Base-by-base conservation (phyloP, 129 eudicot genomes). In the Artemisia tridentata region DNA sequence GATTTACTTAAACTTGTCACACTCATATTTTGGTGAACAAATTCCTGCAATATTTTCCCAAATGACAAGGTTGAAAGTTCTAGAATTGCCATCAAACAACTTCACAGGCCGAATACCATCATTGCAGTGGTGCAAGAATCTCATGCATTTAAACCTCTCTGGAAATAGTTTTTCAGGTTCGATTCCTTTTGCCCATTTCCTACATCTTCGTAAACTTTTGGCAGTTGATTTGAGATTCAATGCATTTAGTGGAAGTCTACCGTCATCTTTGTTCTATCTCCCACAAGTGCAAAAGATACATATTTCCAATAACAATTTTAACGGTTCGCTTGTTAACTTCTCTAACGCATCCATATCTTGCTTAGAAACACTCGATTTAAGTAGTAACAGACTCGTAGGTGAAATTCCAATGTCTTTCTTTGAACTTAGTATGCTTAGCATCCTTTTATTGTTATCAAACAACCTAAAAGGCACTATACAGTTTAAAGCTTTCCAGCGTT, bases 11-110 rank as follows among this genome's bases (percentile, higher is more conserved):
- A 72, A 72, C 27, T 47, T 72, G 45, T 77, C 79, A 18, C 14
- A 66, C 18, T 59, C 73, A 11, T 60, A 52, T 53, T 82, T 82
- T 65, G 11, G 41, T 63, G 80, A 83, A 16, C 83, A 80, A 29
- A 59, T 84, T 12, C 85, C 88, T 3, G 6, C 13, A 25, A 76
- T 48, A 19, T 18, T 84, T 10, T 50, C 85, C 6, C 38, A 19
- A 11, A 48, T 84, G 74, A 75, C 45, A 5, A 84, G 61, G n/a
- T 61, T 84, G 63, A 51, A 67, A 21, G 41, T 53, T 63, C 82
- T 57, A n/a, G 38, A 57, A 27, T 57, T 57, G 14, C 23, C 63
- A 57, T 11, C 3, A 5, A 21, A 57, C 63, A 57, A 21, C n/a
- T 57, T 57, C 3, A 57, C 16, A 18, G 38, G 41, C 12, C 7